Base-by-base conservation (phyloP, 305 asterid species). In the Fraxinus albicans region DNA sequence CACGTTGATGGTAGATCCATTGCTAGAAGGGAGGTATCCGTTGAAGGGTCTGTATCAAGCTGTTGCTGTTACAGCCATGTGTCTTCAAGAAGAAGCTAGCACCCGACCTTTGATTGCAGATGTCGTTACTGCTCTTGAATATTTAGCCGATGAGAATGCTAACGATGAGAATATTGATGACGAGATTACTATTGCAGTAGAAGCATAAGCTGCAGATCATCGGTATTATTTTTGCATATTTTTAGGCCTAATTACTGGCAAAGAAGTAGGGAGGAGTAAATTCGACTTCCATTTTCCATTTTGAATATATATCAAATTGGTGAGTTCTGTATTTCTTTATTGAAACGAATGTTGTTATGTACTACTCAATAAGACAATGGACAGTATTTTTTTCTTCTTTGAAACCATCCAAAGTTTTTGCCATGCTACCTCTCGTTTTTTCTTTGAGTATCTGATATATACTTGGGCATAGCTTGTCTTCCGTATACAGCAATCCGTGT, bases 91-190 rank as follows among this genome's bases (percentile, higher is more conserved):
- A 0, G 93, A 91, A 85, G 89, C 92, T 55, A 83, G 79, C 84
- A 91, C 92, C 2, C 84, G 95, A 72, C 95, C 95, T 63, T 83
- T 89, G 35, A 91, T 91, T 67, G 83, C 90, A 15, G 95, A 91
- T 78, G 88, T 91, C 73, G 93, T 90, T 80, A 88, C 85, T 60
- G 95, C 95, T 31, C 91, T 91, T 7, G 95, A 91, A 78, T 91
- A 81, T 77, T 86, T 91, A 82, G 88, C 95, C 25, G 31, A 69
- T 10, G 81, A 44, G 36, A 72, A 29, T 70, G 76, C 40, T 29
- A 70, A 70, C 9, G 76, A 70, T 70, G 42, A 31, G 36, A 70
- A 31, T 70, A 31, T 74, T 13, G 82, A 53, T 44, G 90, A 83
- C 0, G 88, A 82, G 36, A 72, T 12, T 58, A 55, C 69, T 9